Evolutionary conservation across 306 rosid genomes (phyloP).

Genomic region (Cicer bijugum): DNA sequence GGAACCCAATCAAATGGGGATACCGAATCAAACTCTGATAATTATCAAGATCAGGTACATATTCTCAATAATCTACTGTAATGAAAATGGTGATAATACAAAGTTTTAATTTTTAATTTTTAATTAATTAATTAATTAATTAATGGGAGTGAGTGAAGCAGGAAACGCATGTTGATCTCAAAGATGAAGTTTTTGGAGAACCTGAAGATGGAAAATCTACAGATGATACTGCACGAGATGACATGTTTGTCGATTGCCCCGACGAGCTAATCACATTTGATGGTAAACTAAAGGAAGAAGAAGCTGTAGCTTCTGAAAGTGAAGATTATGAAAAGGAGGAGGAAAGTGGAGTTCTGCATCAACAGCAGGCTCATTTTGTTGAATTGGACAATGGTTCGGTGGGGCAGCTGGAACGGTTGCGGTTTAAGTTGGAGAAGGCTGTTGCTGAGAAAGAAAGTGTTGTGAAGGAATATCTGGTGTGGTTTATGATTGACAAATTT

Average conservation of each 20-base stretch:
- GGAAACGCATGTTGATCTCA: slow-evolving; percentile 42
- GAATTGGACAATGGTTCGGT: slow-evolving; percentile 45
- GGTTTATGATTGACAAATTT: slow-evolving; percentile 6
- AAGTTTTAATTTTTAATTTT: slow-evolving; percentile 26
- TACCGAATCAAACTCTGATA: slow-evolving; percentile 39
- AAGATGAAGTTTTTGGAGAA: slow-evolving; percentile 45
- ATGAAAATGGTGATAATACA: slow-evolving; percentile 19
- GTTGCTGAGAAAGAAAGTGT: slow-evolving; percentile 56
- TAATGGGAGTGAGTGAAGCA: slow-evolving; percentile 34
- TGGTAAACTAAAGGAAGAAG: slow-evolving; percentile 57
- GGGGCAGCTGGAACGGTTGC: slow-evolving; percentile 52
- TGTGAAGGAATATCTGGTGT: slow-evolving; percentile 56
- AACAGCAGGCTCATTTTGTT: slow-evolving; percentile 35
- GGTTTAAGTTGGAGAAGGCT: slow-evolving; percentile 44
- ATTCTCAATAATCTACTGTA: background rate
- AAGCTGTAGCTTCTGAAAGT: slow-evolving; percentile 36
- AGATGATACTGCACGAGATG: slow-evolving; percentile 75
- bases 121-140: slow-evolving; percentile 17
- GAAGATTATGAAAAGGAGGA: slow-evolving; percentile 49
- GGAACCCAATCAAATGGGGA: slow-evolving; percentile 40
- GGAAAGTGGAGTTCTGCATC: slow-evolving; percentile 41
- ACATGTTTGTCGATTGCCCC: slow-evolving; percentile 88
- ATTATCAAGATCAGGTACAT: slow-evolving; percentile 48
- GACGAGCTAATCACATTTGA: slow-evolving; percentile 65
- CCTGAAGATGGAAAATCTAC: slow-evolving; percentile 50